phyloP scores from a whole-genome alignment of 495 filamentous ascomycete species.

The Astrothelium macrocarpum region DNA sequence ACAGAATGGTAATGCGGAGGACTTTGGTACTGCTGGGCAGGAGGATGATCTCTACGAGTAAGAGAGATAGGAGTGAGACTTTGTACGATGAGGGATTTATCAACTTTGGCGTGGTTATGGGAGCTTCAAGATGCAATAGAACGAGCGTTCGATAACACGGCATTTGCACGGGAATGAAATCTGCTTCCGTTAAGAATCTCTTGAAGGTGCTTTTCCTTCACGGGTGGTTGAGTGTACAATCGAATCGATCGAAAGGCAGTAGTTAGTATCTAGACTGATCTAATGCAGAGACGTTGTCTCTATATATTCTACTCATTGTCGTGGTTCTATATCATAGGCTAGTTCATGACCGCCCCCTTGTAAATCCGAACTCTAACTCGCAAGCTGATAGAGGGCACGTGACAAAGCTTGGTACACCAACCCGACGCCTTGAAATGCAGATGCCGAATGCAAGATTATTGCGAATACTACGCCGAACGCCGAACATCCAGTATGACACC shows the following conservation, averaged over 20 bases:
- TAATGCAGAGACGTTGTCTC: neutral
- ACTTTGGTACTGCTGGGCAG: conserved; percentile 27
- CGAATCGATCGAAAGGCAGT: neutral
- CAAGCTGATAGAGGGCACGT: neutral
- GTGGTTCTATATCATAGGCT: no score
- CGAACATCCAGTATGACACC: neutral
- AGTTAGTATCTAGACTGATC: neutral
- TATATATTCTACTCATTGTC: no score
- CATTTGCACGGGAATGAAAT: neutral
- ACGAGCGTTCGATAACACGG: neutral
- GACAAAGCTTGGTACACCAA: neutral
- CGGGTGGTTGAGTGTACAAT: neutral
- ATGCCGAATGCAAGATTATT: neutral
- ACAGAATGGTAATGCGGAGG: conserved; percentile 20
- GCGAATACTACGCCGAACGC: no score
- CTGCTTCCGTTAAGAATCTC: neutral
- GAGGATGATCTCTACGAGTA: conserved; percentile 31
- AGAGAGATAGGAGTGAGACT: neutral
- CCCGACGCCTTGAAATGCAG: neutral
- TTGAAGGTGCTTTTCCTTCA: neutral
- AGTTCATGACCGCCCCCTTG: no score
- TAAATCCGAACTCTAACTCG: no score
- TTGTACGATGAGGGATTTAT: neutral
- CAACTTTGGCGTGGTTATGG: neutral
- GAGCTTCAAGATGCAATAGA: conserved; percentile 3